phyloP scores from a whole-genome alignment of 768 basidiomycete genomes.

The Lactifluus subvellereus region DNA sequence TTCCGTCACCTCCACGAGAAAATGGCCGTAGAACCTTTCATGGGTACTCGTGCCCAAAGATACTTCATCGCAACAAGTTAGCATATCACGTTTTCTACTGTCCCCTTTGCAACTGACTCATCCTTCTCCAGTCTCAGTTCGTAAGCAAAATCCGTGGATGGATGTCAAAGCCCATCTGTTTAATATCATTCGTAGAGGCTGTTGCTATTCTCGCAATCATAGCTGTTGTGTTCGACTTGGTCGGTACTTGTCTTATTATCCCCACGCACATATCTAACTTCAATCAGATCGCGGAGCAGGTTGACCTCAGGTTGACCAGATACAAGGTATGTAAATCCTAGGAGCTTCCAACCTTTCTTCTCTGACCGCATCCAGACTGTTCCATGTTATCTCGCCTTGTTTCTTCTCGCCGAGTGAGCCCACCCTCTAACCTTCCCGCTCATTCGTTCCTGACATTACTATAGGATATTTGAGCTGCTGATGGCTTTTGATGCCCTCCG shows the following conservation, averaged over 20 bases:
- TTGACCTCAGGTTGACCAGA: conserved; percentile 36
- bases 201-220: conserved; percentile 72
- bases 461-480: conserved; percentile 69
- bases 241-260: conserved; percentile 30
- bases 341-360: background rate
- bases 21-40: conserved; percentile 68
- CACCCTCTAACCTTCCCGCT: background rate
- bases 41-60: conserved; percentile 67
- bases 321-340: conserved; percentile 45
- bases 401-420: conserved; percentile 72
- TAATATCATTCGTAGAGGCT: conserved; percentile 48
- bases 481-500: conserved; percentile 83
- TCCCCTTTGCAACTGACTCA: background rate
- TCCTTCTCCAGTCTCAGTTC: background rate
- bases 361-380: conserved; percentile 47
- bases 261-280: conserved; percentile 6
- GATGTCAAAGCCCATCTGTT: background rate
- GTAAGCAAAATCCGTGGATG: background rate
- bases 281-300: conserved; percentile 46
- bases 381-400: conserved; percentile 80
- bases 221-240: conserved; percentile 60
- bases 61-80: conserved; percentile 67
- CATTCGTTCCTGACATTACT: conserved; percentile 7
- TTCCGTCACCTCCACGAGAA: conserved; percentile 15
- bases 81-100: background rate